Evolutionary conservation across 257 asterid species (phyloP), one percentile per base, ranked within the genome.

Genomic region (Gardenia jasminoides): DNA sequence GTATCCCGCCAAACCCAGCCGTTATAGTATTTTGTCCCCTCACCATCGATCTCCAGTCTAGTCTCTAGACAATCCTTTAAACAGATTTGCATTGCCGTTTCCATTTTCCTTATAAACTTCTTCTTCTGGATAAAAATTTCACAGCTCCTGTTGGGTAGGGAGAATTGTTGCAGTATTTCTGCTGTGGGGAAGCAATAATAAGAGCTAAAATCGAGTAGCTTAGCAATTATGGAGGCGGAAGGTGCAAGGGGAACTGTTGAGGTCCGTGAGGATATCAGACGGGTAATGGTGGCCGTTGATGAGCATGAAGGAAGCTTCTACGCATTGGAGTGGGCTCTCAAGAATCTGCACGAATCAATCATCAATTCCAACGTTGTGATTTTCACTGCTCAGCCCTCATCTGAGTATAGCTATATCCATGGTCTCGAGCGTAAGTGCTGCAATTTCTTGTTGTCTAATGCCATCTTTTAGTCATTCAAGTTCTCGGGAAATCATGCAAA

Each of bases 261-360:
- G 41, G 2, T 36, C 41, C 41, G 56, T 13, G 59, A 22, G 19
- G 72, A 8, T 86, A 80, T 13, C 80, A 83, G 85, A 85, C 84
- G 82, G 83, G 89, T 92, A 58, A 92, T 92, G 97, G 93, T 90
- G 46, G 93, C 91, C 3, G 81, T 92, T 12, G 93, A 90, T 68
- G 93, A 85, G 61, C 85, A 89, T 69, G 97, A 90, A 52, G 70
- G 47, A 76, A 90, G 95, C 70, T 82, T 69, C 67, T 82, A 89
- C 52, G 92, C 97, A 70, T 59, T 92, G 26, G 86, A 88, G 24
- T 92, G 95, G 93, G 76, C 90, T 47, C 82, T 91, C 39, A 44
- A 81, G 31, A 83, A 84, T 70, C 88, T 90, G 11, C 83, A 80
- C 0, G 85, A 85, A 8, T 64, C 88, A n/a, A 31, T 88, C 1